Evolutionary conservation across 257 asterid species (phyloP).

Genomic region (Solanum ossicruentum): DNA sequence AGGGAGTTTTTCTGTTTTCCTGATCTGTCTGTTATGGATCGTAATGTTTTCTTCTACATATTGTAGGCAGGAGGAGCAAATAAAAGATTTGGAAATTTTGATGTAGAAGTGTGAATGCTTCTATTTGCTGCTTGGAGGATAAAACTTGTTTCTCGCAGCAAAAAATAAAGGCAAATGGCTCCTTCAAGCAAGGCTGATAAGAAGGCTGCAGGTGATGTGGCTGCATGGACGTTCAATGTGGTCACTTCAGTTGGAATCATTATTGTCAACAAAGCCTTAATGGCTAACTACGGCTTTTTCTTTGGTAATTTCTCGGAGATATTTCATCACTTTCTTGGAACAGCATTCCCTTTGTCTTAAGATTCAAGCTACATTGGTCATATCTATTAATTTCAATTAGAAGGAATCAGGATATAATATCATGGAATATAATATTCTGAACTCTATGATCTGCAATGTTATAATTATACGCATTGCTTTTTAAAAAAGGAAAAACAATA

Average conservation of each 20-base stretch:
- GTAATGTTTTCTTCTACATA: neutral
- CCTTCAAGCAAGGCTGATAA: constrained; percentile 84
- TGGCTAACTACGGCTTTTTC: constrained; percentile 95
- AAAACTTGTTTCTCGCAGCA: constrained; percentile 15
- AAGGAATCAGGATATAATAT: neutral
- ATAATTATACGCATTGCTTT: neutral
- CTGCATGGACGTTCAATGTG: constrained; percentile 94
- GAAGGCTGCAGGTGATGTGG: constrained; percentile 86
- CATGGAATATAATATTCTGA: neutral
- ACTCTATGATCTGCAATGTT: neutral
- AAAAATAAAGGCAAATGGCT: constrained; percentile 43
- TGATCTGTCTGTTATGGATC: neutral
- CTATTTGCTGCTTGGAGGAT: constrained; percentile 36
- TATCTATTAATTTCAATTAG: neutral
- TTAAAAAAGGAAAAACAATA: neutral
- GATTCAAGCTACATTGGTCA: neutral
- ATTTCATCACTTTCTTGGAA: neutral
- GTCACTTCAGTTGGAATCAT: constrained; percentile 96
- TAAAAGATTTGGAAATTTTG: constrained; percentile 10
- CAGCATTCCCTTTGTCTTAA: neutral
- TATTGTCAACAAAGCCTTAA: constrained; percentile 88
- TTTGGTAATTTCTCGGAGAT: constrained; percentile 44
- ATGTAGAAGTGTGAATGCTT: constrained; percentile 22
- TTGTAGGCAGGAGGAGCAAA: neutral
- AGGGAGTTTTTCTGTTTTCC: neutral